Conservation (phyloP, 495 filamentous ascomycete genomes). For the Elasticomyces elasticus region DNA sequence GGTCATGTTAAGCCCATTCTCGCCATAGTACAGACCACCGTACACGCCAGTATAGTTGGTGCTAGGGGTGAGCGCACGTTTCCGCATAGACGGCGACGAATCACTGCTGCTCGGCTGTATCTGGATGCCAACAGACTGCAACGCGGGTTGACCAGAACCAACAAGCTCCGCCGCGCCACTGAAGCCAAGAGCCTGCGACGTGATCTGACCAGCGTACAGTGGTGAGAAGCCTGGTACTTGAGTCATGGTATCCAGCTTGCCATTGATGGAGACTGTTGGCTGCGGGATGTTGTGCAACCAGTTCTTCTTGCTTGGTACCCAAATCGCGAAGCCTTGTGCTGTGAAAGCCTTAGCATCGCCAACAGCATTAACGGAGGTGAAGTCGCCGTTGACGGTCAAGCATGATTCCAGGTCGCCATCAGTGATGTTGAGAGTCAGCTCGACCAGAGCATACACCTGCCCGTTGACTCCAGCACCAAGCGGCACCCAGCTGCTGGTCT, state of each 20-base stretch:
- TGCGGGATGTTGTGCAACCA: constrained; percentile 78
- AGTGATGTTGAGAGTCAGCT: constrained; percentile 72
- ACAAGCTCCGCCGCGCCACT: constrained; percentile 58
- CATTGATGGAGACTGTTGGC: constrained; percentile 54
- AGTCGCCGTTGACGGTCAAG: constrained; percentile 72
- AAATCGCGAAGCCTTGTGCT: constrained; percentile 72
- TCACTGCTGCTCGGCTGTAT: constrained; percentile 30
- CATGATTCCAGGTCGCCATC: constrained; percentile 55
- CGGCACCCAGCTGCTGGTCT: constrained; percentile 59
- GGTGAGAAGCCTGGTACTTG: constrained; percentile 50
- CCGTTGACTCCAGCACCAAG: constrained; percentile 85
- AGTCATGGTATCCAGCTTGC: constrained; percentile 58
- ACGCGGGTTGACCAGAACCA: constrained; percentile 39
- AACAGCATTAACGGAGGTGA: constrained; percentile 59
- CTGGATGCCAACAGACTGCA: constrained; percentile 48
- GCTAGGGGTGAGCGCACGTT: constrained; percentile 44
- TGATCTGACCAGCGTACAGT: constrained; percentile 68
- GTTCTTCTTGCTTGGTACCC: constrained; percentile 81
- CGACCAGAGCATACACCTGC: constrained; percentile 58
- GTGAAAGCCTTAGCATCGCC: constrained; percentile 45
- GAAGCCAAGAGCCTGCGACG: constrained; percentile 56
- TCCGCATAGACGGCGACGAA: constrained; percentile 32
- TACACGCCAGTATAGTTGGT: constrained; percentile 53
- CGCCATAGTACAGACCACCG: constrained; percentile 65
- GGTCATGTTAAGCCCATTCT: constrained; percentile 64